A percentile compares a stretch with the other conserved stretches of the same genome.
Conservation (phyloP, 2,329 filamentous ascomycete genomes). For the Sporothrix curviconia region DNA sequence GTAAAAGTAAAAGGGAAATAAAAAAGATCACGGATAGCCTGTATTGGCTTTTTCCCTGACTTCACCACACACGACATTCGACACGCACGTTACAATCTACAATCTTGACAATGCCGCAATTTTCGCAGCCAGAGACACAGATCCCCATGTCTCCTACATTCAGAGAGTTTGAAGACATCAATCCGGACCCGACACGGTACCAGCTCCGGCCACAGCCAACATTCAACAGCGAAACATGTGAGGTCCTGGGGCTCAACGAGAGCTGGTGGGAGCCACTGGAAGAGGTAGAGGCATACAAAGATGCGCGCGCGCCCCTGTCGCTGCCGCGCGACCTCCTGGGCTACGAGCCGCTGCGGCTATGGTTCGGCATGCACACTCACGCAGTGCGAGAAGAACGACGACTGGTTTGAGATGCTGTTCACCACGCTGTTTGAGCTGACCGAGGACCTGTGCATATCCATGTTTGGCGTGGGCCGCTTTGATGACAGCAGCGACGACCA, state of each 20-base stretch:
- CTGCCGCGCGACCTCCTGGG: conserved; percentile 11
- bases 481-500: no score
- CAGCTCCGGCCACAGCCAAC: background rate
- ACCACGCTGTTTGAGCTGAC: conserved; percentile 24
- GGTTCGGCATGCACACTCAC: conserved; percentile 19
- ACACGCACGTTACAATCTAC: no score
- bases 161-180: background rate
- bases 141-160: no score
- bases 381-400: conserved; percentile 16
- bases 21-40: no score
- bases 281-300: background rate
- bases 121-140: no score
- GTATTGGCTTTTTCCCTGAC: no score
- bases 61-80: no score
- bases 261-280: conserved; percentile 17
- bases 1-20: no score
- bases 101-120: no score
- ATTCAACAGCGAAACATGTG: background rate
- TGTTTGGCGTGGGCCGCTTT: conserved; percentile 23
- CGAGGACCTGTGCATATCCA: conserved; percentile 21
- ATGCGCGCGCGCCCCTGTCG: background rate
- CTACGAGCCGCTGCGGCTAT: conserved; percentile 21
- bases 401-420: conserved; percentile 26
- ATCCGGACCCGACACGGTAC: conserved; percentile 13
- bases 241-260: conserved; percentile 14